phyloP scores from a whole-genome alignment of 164 flowering plant species.

The Aristolochia fimbriata region DNA sequence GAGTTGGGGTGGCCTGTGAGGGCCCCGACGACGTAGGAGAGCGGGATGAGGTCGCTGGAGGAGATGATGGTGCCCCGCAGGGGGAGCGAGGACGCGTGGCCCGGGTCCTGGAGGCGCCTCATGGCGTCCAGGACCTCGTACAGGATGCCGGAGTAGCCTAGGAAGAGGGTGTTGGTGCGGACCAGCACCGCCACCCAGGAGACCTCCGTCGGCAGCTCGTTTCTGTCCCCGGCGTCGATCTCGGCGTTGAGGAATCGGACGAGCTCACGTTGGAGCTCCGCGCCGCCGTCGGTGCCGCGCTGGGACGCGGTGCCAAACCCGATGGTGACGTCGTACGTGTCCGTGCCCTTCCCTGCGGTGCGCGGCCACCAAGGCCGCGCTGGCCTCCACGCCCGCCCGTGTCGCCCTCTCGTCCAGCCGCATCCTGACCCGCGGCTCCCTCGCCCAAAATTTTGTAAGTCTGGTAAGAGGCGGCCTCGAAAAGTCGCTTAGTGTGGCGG shows the following conservation, averaged over 20 bases:
- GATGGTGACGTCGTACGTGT: slow-evolving; percentile 42
- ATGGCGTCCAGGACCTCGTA: too few relatives aligned
- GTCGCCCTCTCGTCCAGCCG: slow-evolving; percentile 26
- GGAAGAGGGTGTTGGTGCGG: too few relatives aligned
- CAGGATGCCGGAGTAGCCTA: too few relatives aligned
- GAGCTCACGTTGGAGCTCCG: too few relatives aligned
- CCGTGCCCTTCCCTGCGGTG: slow-evolving; percentile 29
- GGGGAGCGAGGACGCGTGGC: too few relatives aligned
- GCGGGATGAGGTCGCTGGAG: slow-evolving; percentile 16
- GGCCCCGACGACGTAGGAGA: slow-evolving; percentile 31
- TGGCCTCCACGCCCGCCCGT: slow-evolving; percentile 22
- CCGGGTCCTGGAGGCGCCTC: too few relatives aligned
- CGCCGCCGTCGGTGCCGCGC: slow-evolving; percentile 23
- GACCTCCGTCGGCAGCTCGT: slow-evolving; percentile 16
- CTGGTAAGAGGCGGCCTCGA: slow-evolving; percentile 35
- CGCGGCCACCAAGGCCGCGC: slow-evolving; percentile 40
- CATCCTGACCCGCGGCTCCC: slow-evolving; percentile 23
- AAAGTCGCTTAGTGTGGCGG: too few relatives aligned
- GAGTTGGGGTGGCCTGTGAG: slow-evolving; percentile 21
- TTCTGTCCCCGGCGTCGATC: slow-evolving; percentile 26
- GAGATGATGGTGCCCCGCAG: slow-evolving; percentile 28
- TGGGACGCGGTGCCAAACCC: slow-evolving; percentile 49
- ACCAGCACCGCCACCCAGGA: slow-evolving; percentile 11
- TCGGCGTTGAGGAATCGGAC: slow-evolving; percentile 44
- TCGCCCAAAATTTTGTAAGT: too few relatives aligned